Percentiles rank a stretch among this genome's conserved stretches.
Conservation (phyloP, 257 asterid species). For the Fraxinus anomala region DNA sequence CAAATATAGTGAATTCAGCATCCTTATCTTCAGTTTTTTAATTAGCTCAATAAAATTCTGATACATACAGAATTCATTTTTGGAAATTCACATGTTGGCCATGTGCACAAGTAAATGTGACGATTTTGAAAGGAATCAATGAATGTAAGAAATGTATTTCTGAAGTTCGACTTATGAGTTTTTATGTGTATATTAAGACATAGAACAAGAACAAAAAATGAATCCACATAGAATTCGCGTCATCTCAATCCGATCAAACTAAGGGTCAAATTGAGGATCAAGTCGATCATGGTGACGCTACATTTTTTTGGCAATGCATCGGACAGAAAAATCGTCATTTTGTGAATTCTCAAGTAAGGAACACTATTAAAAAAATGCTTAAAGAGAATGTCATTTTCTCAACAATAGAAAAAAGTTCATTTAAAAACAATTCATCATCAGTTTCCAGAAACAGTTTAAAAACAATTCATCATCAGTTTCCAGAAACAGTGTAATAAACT, state of each 20-base stretch:
- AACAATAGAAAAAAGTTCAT: too few species aligned
- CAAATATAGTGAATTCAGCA: too few species aligned
- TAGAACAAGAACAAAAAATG: background rate
- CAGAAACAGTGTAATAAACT: background rate
- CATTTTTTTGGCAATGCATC: background rate
- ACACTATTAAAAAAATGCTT: background rate
- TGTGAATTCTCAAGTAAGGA: background rate
- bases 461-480: background rate
- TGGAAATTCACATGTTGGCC: constrained; percentile 1
- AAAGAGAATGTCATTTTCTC: too few species aligned
- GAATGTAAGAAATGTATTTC: background rate
- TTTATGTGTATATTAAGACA: too few species aligned
- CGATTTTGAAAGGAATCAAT: background rate
- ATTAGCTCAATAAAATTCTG: background rate
- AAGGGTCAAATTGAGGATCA: too few species aligned
- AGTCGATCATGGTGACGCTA: background rate
- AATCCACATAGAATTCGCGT: background rate
- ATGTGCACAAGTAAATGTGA: background rate
- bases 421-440: background rate
- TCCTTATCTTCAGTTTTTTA: too few species aligned
- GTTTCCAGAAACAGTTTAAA: background rate
- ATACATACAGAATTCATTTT: background rate
- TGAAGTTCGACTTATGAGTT: background rate
- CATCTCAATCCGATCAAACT: background rate
- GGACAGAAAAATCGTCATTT: background rate